Conservation (phyloP, 306 rosid species). For the Canavalia ensiformis region DNA sequence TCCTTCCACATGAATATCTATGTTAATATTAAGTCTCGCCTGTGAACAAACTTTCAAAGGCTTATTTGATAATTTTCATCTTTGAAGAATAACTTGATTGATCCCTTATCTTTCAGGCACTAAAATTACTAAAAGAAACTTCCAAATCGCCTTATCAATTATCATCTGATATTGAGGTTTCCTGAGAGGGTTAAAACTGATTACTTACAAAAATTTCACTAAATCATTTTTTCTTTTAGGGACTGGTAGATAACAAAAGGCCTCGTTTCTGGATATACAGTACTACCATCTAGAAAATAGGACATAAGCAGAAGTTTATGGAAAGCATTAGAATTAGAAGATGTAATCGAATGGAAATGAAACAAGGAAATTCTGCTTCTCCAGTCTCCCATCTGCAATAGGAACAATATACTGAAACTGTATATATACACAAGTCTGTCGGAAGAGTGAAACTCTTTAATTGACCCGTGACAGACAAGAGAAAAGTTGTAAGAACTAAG, state of each 20-base stretch:
- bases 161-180: neutral
- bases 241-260: constrained; percentile 4
- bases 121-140: neutral
- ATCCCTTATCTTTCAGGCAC: neutral
- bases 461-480: neutral
- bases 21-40: neutral
- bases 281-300: neutral
- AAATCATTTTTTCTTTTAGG: neutral
- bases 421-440: constrained; percentile 40
- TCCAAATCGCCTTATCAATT: neutral
- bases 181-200: neutral
- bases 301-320: neutral
- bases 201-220: neutral
- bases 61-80: neutral
- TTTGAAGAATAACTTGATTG: neutral
- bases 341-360: constrained; percentile 5
- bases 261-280: neutral
- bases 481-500: constrained; percentile 1
- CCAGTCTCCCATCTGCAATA: constrained; percentile 15
- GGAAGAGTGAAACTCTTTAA: constrained; percentile 25
- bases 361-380: constrained; percentile 36
- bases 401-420: constrained; percentile 24
- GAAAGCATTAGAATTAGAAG: neutral
- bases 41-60: neutral
- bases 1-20: neutral